Evolutionary conservation across 345 rosid genomes (phyloP).

Genomic region (Fremontodendron californicum): DNA sequence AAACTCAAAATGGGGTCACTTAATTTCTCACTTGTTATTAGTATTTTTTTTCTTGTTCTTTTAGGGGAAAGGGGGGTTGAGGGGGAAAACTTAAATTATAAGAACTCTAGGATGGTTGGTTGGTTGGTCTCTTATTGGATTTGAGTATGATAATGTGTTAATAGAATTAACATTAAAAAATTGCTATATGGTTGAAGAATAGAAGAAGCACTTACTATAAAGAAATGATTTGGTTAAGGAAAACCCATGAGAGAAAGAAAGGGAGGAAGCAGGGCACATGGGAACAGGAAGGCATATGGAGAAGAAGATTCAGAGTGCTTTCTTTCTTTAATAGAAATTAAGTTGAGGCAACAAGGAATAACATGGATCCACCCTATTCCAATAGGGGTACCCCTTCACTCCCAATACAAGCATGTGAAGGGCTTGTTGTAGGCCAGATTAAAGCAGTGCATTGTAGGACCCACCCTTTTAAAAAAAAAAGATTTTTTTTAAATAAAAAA

Average conservation of each 20-base stretch:
- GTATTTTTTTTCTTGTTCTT: neutral
- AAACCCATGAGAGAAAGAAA: constrained; percentile 3
- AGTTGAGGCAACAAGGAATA: constrained; percentile 41
- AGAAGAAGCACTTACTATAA: neutral
- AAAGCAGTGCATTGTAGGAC: constrained; percentile 38
- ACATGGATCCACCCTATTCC: constrained; percentile 51
- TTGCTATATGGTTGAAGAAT: neutral
- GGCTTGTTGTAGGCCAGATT: constrained; percentile 60
- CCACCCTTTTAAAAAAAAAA: constrained; percentile 29
- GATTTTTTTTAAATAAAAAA: too few species aligned
- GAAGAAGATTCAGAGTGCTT: constrained; percentile 68
- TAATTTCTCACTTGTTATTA: neutral
- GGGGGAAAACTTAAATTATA: neutral
- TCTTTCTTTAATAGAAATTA: constrained; percentile 25
- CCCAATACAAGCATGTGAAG: constrained; percentile 60
- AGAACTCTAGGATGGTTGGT: constrained; percentile 19
- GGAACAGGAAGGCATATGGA: constrained; percentile 72
- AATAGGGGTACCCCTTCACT: constrained; percentile 33
- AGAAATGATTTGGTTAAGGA: neutral
- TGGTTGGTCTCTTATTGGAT: neutral
- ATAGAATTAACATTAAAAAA: neutral
- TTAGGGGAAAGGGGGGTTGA: neutral
- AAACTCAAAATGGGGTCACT: neutral
- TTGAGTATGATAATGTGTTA: constrained; percentile 1
- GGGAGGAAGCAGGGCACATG: constrained; percentile 62